Conservation (phyloP, 352 stramenopile species). For the Plasmopara halstedii region DNA sequence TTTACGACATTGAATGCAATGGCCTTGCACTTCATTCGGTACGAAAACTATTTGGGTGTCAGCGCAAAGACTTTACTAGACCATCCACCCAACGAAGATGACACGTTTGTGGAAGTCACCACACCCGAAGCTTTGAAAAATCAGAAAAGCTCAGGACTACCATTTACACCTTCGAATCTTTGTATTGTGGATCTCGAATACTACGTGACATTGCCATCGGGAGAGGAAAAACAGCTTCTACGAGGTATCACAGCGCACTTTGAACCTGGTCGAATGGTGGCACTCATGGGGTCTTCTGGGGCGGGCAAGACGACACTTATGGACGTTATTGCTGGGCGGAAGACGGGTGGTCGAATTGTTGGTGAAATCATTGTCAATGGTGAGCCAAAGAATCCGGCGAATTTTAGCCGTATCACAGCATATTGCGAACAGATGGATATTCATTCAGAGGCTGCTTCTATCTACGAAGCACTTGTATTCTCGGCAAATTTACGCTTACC, state of each 20-base stretch:
- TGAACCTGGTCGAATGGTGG: conserved; percentile 48
- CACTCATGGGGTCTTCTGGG: conserved; percentile 58
- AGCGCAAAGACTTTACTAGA: conserved; percentile 24
- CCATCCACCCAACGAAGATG: conserved; percentile 16
- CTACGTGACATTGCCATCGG: conserved; percentile 44
- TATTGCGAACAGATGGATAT: conserved; percentile 30
- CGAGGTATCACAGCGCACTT: conserved; percentile 42
- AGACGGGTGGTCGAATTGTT: conserved; percentile 58
- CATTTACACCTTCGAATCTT: conserved; percentile 33
- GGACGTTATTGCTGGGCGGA: conserved; percentile 65
- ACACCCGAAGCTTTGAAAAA: conserved; percentile 6
- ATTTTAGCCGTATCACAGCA: conserved; percentile 74
- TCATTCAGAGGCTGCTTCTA: conserved; percentile 39
- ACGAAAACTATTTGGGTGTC: conserved; percentile 34
- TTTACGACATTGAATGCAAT: conserved; percentile 42
- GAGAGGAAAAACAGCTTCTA: conserved; percentile 35
- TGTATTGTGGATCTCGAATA: conserved; percentile 43
- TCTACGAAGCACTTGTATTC: conserved; percentile 83
- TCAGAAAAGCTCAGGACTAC: conserved; percentile 11
- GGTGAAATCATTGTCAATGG: conserved; percentile 90
- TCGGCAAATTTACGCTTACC: conserved; percentile 74
- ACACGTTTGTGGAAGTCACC: conserved; percentile 50
- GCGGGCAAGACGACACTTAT: conserved; percentile 36
- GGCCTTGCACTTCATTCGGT: conserved; percentile 45
- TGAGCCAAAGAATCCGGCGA: conserved; percentile 58